A percentile compares a stretch with the other conserved stretches of the same genome.
These are phyloP conservation scores for Herpetospermum pedunculosum DNA, from an alignment of 306 rosid species.

Conservation along the genomic window DNA sequence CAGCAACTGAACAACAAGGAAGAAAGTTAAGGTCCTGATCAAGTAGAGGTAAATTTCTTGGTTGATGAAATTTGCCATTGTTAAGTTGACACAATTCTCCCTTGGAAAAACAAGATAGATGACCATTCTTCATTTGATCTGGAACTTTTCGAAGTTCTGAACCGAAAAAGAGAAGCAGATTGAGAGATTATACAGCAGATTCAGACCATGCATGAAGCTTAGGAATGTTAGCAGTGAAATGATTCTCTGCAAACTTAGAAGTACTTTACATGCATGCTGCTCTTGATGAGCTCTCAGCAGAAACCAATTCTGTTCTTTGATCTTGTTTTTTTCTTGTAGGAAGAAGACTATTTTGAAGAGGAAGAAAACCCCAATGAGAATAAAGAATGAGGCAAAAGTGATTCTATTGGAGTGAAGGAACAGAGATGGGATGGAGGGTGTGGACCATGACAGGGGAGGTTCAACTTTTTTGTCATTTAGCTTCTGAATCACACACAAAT, in stretches of 20 bases:
- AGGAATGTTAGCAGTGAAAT: not conserved
- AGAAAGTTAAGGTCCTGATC: conserved; percentile 68
- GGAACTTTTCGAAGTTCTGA: conserved; percentile 6
- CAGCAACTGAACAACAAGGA: conserved; percentile 35
- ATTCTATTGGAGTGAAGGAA: not conserved
- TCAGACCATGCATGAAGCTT: not conserved
- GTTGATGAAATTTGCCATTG: conserved; percentile 15
- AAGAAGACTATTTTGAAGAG: not conserved
- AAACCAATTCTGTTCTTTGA: not conserved
- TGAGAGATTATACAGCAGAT: too few species aligned
- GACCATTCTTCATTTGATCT: conserved; percentile 17
- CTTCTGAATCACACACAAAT: not conserved
- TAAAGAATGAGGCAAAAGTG: not conserved
- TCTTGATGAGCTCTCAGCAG: not conserved
- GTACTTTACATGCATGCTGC: not conserved
- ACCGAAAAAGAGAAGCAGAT: too few species aligned
- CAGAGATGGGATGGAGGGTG: not conserved
- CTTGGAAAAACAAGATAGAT: conserved; percentile 1
- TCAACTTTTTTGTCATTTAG: not conserved
- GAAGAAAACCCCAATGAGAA: not conserved
- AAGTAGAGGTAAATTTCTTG: conserved; percentile 26
- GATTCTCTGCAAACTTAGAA: too few species aligned
- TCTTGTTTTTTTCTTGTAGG: not conserved
- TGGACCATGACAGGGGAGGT: not conserved
- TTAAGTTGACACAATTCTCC: conserved; percentile 20